These are phyloP conservation scores for Diutina siamensis DNA, from an alignment of 1,139 yeast species.

Conservation along the genomic window DNA sequence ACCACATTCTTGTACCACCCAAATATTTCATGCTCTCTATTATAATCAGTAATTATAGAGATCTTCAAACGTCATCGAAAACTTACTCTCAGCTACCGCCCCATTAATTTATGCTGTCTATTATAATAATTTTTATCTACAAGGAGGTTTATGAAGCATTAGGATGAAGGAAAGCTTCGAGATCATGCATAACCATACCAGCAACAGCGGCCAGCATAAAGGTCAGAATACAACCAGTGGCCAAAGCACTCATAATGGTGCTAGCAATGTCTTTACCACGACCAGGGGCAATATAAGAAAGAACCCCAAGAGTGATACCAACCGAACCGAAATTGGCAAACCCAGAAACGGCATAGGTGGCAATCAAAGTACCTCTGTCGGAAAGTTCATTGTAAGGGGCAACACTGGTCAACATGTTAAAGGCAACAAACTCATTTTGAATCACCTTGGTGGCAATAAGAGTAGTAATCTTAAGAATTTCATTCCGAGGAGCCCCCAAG, in stretches of 20 bases:
- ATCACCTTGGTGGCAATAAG: constrained; percentile 49
- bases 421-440: constrained; percentile 58
- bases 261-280: constrained; percentile 38
- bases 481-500: constrained; percentile 49
- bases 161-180: not conserved
- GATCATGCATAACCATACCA: constrained; percentile 52
- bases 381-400: constrained; percentile 40
- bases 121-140: no score
- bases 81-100: no score
- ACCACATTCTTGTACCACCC: no score
- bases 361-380: constrained; percentile 43
- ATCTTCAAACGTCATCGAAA: no score
- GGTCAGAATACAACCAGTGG: constrained; percentile 47
- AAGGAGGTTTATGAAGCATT: no score
- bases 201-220: constrained; percentile 54
- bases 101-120: no score
- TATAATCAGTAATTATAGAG: no score
- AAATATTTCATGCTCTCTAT: no score
- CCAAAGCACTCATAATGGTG: constrained; percentile 38
- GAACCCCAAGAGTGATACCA: constrained; percentile 55
- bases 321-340: constrained; percentile 55
- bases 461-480: constrained; percentile 38
- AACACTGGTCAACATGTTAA: constrained; percentile 27
- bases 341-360: constrained; percentile 57
- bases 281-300: constrained; percentile 45